Evolutionary conservation across 83 land plant species (phyloP), one percentile per base, ranked within the genome.

Genomic region (Diphasiastrum complanatum): DNA sequence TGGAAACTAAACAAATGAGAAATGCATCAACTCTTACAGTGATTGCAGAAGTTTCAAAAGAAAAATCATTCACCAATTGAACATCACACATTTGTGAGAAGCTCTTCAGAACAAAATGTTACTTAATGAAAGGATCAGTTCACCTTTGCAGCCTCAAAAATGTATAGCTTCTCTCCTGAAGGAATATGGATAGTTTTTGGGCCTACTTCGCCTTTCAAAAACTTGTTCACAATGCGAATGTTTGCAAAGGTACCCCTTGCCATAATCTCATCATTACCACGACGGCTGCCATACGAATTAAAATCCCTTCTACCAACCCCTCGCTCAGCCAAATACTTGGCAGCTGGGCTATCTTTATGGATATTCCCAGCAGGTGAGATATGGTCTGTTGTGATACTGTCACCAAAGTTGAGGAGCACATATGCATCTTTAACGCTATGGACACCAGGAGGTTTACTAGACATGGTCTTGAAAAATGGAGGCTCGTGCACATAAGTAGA

Each of bases 241-340:
- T 93, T 93, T 14, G 98, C 98, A 78, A 92, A 92, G 23, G 98
- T 92, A 25, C 98, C 98, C 50, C 91, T 77, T 32, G 87, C 84
- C 98, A 93, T 93, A 6, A 93, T 58, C 60, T 93, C 98, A 80
- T 89, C 96, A 75, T 93, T 93, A 12, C 97, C 97, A 51, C 98
- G 81, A 33, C 98, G 85, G 24, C 98, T 93, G 3, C 98, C 98
- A 78, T 93, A 93, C 6, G 91, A 88, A 61, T 93, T 93, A 72
- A 93, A 93, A 60, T 93, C 96, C 61, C 74, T 89, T 27, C 77
- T 71, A 33, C 79, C 83, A 4, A 93, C 96, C 14, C 98, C 92
- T 49, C 73, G 81, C 47, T 93, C 96, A 66, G 81, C 67, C 2
- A 93, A 76, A 59, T 79, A 93, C 61, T 82, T 93, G 27, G 98